A percentile compares a stretch with the other conserved stretches of the same genome.
Evolutionary conservation across 768 basidiomycete genomes (phyloP).

Genomic region (Pisolithus sp.): DNA sequence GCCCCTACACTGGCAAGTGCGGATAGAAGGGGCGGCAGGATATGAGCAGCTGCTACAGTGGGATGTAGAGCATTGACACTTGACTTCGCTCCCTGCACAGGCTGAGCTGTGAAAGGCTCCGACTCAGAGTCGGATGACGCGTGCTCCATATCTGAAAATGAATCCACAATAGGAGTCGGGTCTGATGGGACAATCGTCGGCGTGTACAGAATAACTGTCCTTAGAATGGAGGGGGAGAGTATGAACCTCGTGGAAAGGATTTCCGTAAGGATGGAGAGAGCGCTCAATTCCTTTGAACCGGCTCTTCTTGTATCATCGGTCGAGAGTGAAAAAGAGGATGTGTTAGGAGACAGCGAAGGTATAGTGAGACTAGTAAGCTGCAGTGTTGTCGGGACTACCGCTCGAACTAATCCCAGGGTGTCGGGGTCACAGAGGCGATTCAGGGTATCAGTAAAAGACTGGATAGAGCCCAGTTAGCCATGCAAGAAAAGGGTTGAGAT

Average conservation of each 20-base stretch:
- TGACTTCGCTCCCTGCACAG: not conserved
- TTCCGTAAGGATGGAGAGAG: slow-evolving; percentile 9
- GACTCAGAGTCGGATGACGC: not conserved
- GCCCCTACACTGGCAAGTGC: slow-evolving; percentile 59
- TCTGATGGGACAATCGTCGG: slow-evolving; percentile 13
- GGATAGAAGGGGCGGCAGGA: slow-evolving; percentile 49
- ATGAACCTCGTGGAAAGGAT: slow-evolving; percentile 52
- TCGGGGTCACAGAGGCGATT: slow-evolving; percentile 53
- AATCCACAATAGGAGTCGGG: slow-evolving; percentile 8
- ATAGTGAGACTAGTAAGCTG: slow-evolving; percentile 49
- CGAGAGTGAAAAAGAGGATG: slow-evolving; percentile 1
- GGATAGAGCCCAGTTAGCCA: not conserved
- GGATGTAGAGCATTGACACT: slow-evolving; percentile 14
- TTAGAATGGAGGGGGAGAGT: slow-evolving; percentile 66
- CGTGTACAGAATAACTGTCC: slow-evolving; percentile 66
- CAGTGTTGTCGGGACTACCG: slow-evolving; percentile 43
- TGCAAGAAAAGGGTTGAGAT: not conserved
- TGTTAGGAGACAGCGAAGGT: slow-evolving; percentile 12
- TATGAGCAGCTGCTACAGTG: slow-evolving; percentile 59
- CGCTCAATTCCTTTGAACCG: too few species aligned
- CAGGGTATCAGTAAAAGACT: slow-evolving; percentile 61
- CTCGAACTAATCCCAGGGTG: slow-evolving; percentile 53
- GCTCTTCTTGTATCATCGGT: not conserved
- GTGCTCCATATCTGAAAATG: slow-evolving; percentile 43
- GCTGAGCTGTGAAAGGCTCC: too few species aligned